phyloP scores from a whole-genome alignment of 2,329 filamentous ascomycete genomes.

The Rhynchosporium agropyri region DNA sequence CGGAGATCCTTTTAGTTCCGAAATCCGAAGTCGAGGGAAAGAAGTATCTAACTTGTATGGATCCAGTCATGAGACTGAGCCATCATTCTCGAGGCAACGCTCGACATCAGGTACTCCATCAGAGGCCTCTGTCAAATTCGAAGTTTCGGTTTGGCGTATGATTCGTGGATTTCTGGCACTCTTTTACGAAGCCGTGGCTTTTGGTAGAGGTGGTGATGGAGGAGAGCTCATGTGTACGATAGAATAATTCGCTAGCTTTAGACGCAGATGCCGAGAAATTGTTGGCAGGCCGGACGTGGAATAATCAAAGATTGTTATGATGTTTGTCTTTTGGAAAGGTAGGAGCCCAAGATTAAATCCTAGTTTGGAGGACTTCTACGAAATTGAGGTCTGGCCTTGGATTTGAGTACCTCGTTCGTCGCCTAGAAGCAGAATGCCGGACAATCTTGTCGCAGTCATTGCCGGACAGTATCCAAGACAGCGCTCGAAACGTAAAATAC shows the following conservation, averaged over 20 bases:
- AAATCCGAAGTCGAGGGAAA: neutral
- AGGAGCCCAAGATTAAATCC: too few species aligned
- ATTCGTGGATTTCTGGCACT: neutral
- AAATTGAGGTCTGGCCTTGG: neutral
- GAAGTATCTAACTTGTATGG: neutral
- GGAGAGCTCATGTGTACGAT: neutral
- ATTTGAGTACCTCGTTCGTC: neutral
- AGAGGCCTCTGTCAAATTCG: constrained; percentile 7
- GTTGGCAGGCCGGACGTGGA: neutral
- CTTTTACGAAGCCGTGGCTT: neutral
- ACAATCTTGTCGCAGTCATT: neutral
- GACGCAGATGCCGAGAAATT: neutral
- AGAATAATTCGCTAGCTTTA: neutral
- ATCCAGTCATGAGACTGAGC: neutral
- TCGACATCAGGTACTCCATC: neutral
- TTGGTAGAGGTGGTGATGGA: neutral
- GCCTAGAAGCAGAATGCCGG: neutral
- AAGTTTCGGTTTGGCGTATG: constrained; percentile 3
- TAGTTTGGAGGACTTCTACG: too few species aligned
- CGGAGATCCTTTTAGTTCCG: neutral
- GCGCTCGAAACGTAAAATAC: constrained; percentile 5
- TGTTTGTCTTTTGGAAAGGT: too few species aligned
- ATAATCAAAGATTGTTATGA: too few species aligned
- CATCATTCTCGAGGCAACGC: neutral
- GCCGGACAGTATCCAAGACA: neutral